phyloP scores from a whole-genome alignment of 768 basidiomycete species.

The Lactarius sanguifluus region DNA sequence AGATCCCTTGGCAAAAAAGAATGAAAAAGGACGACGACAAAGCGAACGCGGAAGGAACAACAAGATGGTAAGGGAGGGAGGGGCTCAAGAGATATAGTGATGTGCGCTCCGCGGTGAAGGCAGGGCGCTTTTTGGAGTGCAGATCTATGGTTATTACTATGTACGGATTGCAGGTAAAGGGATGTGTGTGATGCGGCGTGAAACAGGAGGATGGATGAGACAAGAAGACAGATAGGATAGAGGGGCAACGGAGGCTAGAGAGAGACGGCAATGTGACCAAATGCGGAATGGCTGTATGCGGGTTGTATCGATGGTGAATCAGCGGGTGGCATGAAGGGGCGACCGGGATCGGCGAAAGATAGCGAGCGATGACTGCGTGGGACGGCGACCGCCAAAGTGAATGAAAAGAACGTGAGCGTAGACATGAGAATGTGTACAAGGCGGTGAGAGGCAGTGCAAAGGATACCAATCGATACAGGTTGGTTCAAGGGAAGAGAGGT shows the following conservation, averaged over 20 bases:
- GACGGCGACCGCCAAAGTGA: constrained; percentile 5
- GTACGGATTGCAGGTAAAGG: constrained; percentile 24
- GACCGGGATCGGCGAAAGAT: constrained; percentile 13
- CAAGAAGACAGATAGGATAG: constrained; percentile 3
- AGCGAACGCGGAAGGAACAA: constrained; percentile 20
- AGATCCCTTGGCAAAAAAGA: constrained; percentile 23
- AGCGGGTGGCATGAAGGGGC: constrained; percentile 21
- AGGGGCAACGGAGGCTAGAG: constrained; percentile 12
- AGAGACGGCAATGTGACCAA: constrained; percentile 19
- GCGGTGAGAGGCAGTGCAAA: constrained; percentile 19
- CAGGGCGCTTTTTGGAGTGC: constrained; percentile 26
- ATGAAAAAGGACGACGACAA: constrained; percentile 22
- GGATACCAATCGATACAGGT: constrained; percentile 22
- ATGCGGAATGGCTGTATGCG: constrained; percentile 18
- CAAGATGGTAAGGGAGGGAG: background rate
- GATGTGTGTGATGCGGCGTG: constrained; percentile 21
- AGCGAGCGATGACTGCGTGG: constrained; percentile 4
- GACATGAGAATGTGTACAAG: constrained; percentile 11
- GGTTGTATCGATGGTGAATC: constrained; percentile 20
- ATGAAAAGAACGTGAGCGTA: constrained; percentile 21
- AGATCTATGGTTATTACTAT: constrained; percentile 23
- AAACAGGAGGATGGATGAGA: constrained; percentile 18
- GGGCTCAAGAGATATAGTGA: constrained; percentile 26
- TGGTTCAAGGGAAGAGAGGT: constrained; percentile 14
- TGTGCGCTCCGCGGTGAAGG: constrained; percentile 22